Conservation (phyloP, 2,329 filamentous ascomycete species). For the Venturia oleaginea region DNA sequence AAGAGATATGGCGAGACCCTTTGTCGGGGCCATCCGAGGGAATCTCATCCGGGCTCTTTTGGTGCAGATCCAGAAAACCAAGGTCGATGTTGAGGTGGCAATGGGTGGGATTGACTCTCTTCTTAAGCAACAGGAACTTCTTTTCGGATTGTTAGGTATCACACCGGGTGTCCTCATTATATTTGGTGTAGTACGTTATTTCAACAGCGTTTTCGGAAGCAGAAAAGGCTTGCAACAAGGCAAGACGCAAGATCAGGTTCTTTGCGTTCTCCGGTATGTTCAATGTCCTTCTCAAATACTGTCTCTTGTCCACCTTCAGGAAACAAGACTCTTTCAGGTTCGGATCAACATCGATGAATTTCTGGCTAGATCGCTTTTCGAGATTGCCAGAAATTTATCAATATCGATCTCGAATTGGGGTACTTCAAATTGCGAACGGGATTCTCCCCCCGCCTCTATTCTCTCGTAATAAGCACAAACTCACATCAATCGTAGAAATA, state of each 20-base stretch:
- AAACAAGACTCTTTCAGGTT: not conserved
- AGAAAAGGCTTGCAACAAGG: constrained; percentile 58
- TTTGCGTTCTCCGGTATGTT: constrained; percentile 61
- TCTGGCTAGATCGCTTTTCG: not conserved
- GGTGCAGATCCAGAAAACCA: constrained; percentile 97
- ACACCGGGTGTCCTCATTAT: constrained; percentile 89
- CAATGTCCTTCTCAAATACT: not conserved
- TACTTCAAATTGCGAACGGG: not conserved
- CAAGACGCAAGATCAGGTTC: constrained; percentile 58
- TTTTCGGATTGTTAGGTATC: constrained; percentile 92
- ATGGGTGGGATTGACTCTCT: constrained; percentile 92
- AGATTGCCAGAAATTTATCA: not conserved
- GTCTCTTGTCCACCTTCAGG: not conserved
- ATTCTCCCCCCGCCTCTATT: too few relatives aligned
- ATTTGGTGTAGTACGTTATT: constrained; percentile 63
- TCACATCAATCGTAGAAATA: constrained; percentile 45
- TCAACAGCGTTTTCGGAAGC: constrained; percentile 59
- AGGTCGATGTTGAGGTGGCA: constrained; percentile 93
- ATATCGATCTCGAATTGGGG: not conserved
- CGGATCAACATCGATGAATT: not conserved
- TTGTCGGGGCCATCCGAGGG: constrained; percentile 73
- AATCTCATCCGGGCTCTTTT: constrained; percentile 83
- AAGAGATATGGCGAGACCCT: constrained; percentile 71
- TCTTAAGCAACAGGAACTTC: constrained; percentile 89
- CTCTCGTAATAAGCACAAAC: constrained; percentile 2